A percentile compares a stretch with the other conserved stretches of the same genome.
These are phyloP conservation scores for Cantharellus cinnabarinus DNA, from an alignment of 768 basidiomycete species.

Conservation along the genomic window DNA sequence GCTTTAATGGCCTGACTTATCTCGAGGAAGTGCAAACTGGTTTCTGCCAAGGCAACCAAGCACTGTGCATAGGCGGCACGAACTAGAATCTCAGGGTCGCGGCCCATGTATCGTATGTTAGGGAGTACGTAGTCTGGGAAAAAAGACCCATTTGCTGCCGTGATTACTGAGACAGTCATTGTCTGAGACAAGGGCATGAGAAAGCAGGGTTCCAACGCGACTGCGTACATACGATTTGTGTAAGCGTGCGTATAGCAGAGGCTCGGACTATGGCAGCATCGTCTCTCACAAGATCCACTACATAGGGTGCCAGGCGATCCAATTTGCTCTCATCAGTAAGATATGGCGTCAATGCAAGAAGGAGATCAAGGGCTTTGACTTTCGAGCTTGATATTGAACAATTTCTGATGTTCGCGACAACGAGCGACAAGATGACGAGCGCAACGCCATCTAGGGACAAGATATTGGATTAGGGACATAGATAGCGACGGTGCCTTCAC, in stretches of 20 bases:
- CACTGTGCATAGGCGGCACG: constrained; percentile 67
- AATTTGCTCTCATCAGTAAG: constrained; percentile 89
- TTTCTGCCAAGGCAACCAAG: constrained; percentile 67
- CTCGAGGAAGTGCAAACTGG: constrained; percentile 72
- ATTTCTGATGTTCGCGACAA: constrained; percentile 78
- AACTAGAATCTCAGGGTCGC: constrained; percentile 70
- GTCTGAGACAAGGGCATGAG: constrained; percentile 13
- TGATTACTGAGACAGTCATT: constrained; percentile 50
- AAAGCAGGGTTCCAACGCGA: not conserved
- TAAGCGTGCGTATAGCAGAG: constrained; percentile 52
- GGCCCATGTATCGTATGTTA: constrained; percentile 60
- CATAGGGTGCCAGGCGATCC: constrained; percentile 81
- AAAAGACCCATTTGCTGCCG: constrained; percentile 39
- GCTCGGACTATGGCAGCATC: constrained; percentile 68
- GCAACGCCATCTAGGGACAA: constrained; percentile 56
- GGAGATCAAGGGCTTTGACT: constrained; percentile 64
- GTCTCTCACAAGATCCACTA: constrained; percentile 74
- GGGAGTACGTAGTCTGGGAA: constrained; percentile 94
- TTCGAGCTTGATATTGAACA: constrained; percentile 73
- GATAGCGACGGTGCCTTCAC: not conserved
- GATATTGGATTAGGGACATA: not conserved
- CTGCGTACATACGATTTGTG: constrained; percentile 49
- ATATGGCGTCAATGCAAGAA: constrained; percentile 59
- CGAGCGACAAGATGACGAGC: constrained; percentile 65
- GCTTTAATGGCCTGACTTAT: constrained; percentile 83